These are phyloP conservation scores for Closterium sp. DNA, from an alignment of 139 green algal genomes.

Conservation along the genomic window DNA sequence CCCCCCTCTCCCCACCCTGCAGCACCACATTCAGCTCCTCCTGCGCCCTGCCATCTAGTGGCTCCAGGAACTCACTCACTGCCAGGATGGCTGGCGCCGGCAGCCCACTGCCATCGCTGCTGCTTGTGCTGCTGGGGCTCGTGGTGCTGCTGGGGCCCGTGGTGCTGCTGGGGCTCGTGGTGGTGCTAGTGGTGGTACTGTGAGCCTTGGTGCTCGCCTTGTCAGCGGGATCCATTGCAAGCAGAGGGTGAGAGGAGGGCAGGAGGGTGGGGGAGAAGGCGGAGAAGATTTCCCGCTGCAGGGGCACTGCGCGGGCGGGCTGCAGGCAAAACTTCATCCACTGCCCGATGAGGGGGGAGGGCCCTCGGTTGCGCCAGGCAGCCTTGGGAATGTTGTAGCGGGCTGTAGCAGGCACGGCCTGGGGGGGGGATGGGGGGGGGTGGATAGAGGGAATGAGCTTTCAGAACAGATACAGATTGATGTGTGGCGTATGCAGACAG, in stretches of 20 bases:
- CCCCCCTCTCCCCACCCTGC: neutral
- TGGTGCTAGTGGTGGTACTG: neutral
- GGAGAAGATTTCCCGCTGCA: constrained; percentile 32
- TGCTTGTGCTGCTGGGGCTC: neutral
- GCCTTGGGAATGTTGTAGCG: constrained; percentile 38
- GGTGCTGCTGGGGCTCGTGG: neutral
- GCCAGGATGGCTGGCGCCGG: neutral
- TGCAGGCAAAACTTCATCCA: constrained; percentile 50
- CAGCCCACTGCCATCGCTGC: neutral
- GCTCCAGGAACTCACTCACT: neutral
- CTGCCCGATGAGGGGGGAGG: constrained; percentile 33
- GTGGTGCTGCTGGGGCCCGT: neutral
- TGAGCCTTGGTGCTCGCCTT: neutral
- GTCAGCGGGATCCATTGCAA: neutral
- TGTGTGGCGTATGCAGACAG: neutral
- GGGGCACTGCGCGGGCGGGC: constrained; percentile 29
- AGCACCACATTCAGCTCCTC: neutral
- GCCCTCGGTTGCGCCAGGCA: constrained; percentile 34
- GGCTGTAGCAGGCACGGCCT: constrained; percentile 32
- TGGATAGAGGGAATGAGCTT: neutral
- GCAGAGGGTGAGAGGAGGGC: neutral
- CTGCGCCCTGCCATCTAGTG: neutral
- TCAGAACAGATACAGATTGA: neutral
- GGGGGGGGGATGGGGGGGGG: neutral
- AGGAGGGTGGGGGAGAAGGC: neutral